A percentile compares a stretch with the other conserved stretches of the same genome.
Evolutionary conservation across 129 eudicot genomes (phyloP).

Genomic region (Calendula officinalis): DNA sequence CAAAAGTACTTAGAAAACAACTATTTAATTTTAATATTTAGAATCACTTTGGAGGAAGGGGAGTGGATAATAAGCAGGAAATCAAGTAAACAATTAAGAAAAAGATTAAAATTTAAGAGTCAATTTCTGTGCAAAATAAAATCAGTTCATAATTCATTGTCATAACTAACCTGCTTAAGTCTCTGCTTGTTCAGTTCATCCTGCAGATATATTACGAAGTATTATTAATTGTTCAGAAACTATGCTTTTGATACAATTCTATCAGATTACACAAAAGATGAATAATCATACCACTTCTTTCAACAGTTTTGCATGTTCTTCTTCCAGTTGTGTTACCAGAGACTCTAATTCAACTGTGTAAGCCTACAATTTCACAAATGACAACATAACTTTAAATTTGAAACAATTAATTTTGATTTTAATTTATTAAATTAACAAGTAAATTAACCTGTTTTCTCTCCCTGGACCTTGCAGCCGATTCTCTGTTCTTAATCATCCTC

Average conservation of each 20-base stretch:
- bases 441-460: constrained; percentile 75
- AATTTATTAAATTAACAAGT: background rate
- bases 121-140: background rate
- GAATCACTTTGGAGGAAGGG: background rate
- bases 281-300: constrained; percentile 59
- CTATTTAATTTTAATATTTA: background rate
- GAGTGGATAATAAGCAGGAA: background rate
- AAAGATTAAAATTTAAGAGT: background rate
- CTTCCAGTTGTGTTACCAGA: constrained; percentile 73
- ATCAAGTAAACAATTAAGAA: background rate
- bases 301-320: constrained; percentile 71
- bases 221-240: background rate
- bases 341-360: constrained; percentile 80
- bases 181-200: constrained; percentile 63
- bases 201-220: constrained; percentile 52
- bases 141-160: background rate
- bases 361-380: constrained; percentile 35
- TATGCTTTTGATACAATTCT: background rate
- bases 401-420: background rate
- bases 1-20: constrained; percentile 16
- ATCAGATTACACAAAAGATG: background rate
- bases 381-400: constrained; percentile 1
- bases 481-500: constrained; percentile 84
- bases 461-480: constrained; percentile 84
- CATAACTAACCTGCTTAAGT: constrained; percentile 59